Base-by-base conservation (phyloP, 2,329 filamentous ascomycete genomes). In the Paracorniculantispora psalliotae region DNA sequence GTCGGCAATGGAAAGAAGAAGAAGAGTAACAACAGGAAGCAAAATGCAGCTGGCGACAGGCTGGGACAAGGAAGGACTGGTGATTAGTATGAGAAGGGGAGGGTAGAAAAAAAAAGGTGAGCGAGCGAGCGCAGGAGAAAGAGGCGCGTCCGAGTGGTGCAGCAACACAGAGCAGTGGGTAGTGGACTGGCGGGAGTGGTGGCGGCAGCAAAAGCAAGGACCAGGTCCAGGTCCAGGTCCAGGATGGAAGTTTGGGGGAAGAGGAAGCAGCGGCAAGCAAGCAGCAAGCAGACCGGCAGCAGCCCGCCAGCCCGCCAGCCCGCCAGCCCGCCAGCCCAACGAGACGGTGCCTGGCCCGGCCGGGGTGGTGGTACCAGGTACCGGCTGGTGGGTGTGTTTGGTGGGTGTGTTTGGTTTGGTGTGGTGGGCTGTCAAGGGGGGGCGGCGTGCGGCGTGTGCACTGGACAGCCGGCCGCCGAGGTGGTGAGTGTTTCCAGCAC, bases 101-200 rank as follows among this genome's bases (percentile, higher is more conserved):
- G 30, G 25, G 49, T n/a, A n/a, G n/a, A 53, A 53, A 55, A 60
- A 58, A 64, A 59, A 51, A 41, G 25, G 49, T 43, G 47, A 23
- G 43, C 2, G 25, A n/a, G n/a, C n/a, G n/a, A n/a, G n/a, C n/a
- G 41, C 50, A 55, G 51, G 47, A 30, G 48, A 60, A 23, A n/a
- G n/a, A n/a, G 35, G 50, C 54, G 51, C 55, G 61, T 53, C 39
- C 28, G 57, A 41, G 54, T 13, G 43, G 23, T 50, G n/a, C 30
- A 51, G 30, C 43, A 44, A 51, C n/a, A n/a, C n/a, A n/a, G n/a
- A n/a, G n/a, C n/a, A n/a, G n/a, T n/a, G n/a, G n/a, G n/a, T n/a
- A n/a, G n/a, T n/a, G n/a, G n/a, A n/a, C n/a, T n/a, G n/a, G n/a
- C n/a, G n/a, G n/a, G n/a, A n/a, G n/a, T n/a, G n/a, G n/a, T n/a